A percentile compares a stretch with the other conserved stretches of the same genome.
Evolutionary conservation across 2,329 filamentous ascomycete species (phyloP).

Genomic region (Arthrobotrys musiformis): DNA sequence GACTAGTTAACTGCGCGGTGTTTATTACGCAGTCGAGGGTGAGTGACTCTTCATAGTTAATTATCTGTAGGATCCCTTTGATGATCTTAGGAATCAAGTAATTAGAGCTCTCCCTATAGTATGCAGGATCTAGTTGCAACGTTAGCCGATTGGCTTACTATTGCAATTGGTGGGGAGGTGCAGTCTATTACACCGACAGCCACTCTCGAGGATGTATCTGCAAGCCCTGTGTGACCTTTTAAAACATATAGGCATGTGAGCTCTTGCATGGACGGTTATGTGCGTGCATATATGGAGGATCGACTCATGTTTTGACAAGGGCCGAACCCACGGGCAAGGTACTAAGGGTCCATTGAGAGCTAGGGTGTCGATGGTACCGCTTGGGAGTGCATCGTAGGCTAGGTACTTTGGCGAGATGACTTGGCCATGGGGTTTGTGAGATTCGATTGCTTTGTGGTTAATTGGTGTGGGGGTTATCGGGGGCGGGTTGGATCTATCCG

Average conservation of each 20-base stretch:
- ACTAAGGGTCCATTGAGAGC: neutral
- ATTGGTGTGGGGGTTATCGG: neutral
- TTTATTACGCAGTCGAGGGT: too few relatives aligned
- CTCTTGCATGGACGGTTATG: conserved; percentile 4
- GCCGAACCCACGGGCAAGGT: neutral
- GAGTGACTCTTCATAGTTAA: too few relatives aligned
- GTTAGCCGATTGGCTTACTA: neutral
- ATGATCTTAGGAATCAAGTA: too few relatives aligned
- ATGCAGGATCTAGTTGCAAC: neutral
- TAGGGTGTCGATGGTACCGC: neutral
- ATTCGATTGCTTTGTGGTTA: too few relatives aligned
- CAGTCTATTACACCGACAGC: neutral
- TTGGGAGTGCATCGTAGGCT: neutral
- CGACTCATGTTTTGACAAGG: neutral
- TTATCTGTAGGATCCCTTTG: too few relatives aligned
- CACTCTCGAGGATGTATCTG: neutral
- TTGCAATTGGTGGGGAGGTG: neutral
- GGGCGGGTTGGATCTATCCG: neutral
- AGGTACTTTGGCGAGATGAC: neutral
- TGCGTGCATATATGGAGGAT: neutral
- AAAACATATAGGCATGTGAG: conserved; percentile 12
- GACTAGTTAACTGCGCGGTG: neutral
- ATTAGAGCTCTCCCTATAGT: too few relatives aligned
- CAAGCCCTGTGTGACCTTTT: neutral
- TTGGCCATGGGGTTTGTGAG: neutral